Evolutionary conservation across 306 rosid genomes (phyloP).

Genomic region (Quercus gilva): DNA sequence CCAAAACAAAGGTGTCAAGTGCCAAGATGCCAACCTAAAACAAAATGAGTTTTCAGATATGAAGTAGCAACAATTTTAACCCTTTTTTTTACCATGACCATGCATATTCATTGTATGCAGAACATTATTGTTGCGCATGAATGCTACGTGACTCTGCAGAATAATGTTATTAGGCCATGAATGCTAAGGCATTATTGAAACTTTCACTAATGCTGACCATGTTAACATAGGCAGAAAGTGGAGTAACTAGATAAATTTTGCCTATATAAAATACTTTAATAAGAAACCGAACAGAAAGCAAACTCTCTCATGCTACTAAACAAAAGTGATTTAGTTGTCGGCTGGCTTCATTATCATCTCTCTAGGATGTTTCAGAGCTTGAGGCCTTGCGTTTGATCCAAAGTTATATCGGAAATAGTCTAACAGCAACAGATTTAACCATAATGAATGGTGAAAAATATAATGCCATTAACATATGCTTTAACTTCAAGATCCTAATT

Average conservation of each 20-base stretch:
- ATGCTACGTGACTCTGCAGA: too few relatives aligned
- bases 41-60: not conserved
- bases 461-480: too few relatives aligned
- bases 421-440: not conserved
- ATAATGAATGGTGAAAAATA: not conserved
- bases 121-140: not conserved
- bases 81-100: not conserved
- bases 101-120: not conserved
- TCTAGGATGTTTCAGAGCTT: not conserved
- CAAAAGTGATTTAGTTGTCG: not conserved
- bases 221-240: not conserved
- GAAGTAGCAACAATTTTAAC: not conserved
- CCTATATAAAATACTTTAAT: not conserved
- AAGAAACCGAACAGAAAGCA: not conserved
- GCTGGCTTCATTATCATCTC: not conserved
- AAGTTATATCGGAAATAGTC: not conserved
- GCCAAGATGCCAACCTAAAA: not conserved
- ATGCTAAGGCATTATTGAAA: not conserved
- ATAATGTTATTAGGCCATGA: not conserved
- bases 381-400: not conserved
- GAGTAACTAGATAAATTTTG: not conserved
- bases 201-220: not conserved
- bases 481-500: too few relatives aligned
- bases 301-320: not conserved
- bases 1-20: not conserved